Evolutionary conservation across 2,329 filamentous ascomycete genomes (phyloP), one percentile per base, ranked within the genome.

Genomic region (Pseudogymnoascus sp.): DNA sequence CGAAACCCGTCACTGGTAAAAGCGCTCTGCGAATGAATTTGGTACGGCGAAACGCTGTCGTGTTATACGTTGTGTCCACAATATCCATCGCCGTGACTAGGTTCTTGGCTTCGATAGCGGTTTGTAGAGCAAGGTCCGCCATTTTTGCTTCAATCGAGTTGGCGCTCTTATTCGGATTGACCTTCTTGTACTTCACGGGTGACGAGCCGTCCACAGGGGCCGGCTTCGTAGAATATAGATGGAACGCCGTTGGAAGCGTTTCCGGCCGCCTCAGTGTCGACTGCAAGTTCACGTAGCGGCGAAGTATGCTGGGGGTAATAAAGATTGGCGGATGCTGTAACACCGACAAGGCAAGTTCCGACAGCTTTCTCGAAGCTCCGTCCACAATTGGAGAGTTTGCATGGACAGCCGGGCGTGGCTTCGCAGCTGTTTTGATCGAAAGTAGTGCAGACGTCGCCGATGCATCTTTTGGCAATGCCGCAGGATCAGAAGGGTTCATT

Each of bases 171-270:
- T 88, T 86, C 14, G 91, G 88, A 44, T 89, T 90, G 44, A 84
- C 84, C 60, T 80, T 74, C 42, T 78, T 79, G 71, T 86, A 91
- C 66, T 77, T 76, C 61, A 90, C 78, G 7, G 82, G 82, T 14
- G 81, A 82, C 16, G 83, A 81, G 61, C 80, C 80, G 69, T 85
- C 79, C 61, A 81, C 76, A 2, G 92, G 89, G 66, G 86, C 79
- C 8, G 90, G 88, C 75, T 97, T 99, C 69, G 85, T 84, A 59
- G 91, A 90, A 74, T 93, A 97, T 62, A 97, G 81, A 63, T 86
- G 79, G 71, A 99, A 88, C 44, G 92, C 85, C 65, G 87, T 83
- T 6, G 93, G 91, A 66, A 97, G 84, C 50, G 89, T 86, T 67
- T 90, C 85, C 2, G 91, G 87, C 63, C 83, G 86, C 65, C 86